phyloP scores from a whole-genome alignment of 2,329 filamentous ascomycete genomes.

The Sclerotiophoma versabilis region DNA sequence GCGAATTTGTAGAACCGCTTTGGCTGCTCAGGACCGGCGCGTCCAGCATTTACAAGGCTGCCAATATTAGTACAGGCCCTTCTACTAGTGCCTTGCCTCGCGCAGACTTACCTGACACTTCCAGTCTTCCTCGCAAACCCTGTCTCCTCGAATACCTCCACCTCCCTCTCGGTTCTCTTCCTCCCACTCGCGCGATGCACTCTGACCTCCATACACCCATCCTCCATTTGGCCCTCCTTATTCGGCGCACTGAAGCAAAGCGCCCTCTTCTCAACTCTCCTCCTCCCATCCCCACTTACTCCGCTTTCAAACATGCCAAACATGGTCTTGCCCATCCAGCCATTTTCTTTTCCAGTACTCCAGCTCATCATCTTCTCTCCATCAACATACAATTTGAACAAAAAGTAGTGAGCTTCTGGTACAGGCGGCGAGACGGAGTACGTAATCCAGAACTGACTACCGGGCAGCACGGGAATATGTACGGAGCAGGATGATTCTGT shows the following conservation, averaged over 20 bases:
- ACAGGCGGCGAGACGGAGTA: constrained; percentile 47
- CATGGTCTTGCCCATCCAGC: constrained; percentile 54
- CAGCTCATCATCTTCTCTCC: constrained; percentile 52
- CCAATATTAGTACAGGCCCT: background rate
- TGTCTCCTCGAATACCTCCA: constrained; percentile 34
- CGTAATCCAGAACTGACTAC: constrained; percentile 54
- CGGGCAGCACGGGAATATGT: constrained; percentile 45
- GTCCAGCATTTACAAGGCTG: constrained; percentile 50
- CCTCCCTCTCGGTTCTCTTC: constrained; percentile 45
- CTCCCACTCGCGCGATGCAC: constrained; percentile 52
- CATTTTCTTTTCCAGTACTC: constrained; percentile 52
- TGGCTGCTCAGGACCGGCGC: constrained; percentile 49
- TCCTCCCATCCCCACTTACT: constrained; percentile 38
- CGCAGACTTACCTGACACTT: constrained; percentile 41
- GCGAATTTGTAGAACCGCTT: constrained; percentile 58
- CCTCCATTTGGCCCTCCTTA: constrained; percentile 22
- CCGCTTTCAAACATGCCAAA: constrained; percentile 52
- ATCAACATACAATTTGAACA: constrained; percentile 57
- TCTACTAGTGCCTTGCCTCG: background rate
- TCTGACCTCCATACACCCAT: constrained; percentile 50
- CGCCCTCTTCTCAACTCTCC: constrained; percentile 50
- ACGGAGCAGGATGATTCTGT: constrained; percentile 42
- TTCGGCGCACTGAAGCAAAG: constrained; percentile 47
- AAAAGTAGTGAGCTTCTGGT: constrained; percentile 45
- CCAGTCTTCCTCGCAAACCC: background rate